phyloP scores from a whole-genome alignment of 768 basidiomycete genomes.

The Podaxis carcinomalis region DNA sequence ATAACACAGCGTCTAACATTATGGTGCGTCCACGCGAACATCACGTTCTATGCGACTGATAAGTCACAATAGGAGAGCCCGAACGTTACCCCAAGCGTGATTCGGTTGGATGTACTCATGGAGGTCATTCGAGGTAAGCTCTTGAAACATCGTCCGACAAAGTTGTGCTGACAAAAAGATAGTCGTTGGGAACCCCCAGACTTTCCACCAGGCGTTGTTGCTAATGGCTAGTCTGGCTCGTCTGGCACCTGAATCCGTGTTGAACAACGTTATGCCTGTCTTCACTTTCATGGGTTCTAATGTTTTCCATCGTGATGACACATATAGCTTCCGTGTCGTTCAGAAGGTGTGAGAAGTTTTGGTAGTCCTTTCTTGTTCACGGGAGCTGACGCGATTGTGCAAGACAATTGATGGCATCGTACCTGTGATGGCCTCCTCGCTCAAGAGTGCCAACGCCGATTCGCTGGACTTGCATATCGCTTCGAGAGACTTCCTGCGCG shows the following conservation, averaged over 20 bases:
- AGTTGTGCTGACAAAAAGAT: conserved; percentile 6
- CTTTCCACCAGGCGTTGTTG: conserved; percentile 87
- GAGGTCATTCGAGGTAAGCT: conserved; percentile 76
- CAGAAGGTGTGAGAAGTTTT: conserved; percentile 59
- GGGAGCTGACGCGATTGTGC: conserved; percentile 5
- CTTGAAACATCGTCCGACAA: background rate
- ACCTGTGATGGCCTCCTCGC: conserved; percentile 84
- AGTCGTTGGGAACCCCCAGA: conserved; percentile 92
- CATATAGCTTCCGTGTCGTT: conserved; percentile 92
- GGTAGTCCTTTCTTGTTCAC: background rate
- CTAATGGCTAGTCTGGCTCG: conserved; percentile 82
- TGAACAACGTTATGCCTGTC: conserved; percentile 95
- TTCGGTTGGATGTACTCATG: conserved; percentile 82
- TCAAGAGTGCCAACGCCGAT: conserved; percentile 52
- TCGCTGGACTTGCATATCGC: conserved; percentile 61
- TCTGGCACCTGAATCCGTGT: conserved; percentile 83
- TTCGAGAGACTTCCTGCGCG: conserved; percentile 76
- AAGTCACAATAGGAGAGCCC: conserved; percentile 41
- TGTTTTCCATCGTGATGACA: conserved; percentile 93
- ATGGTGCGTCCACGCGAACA: conserved; percentile 33
- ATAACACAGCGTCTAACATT: conserved; percentile 55
- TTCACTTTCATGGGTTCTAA: conserved; percentile 99
- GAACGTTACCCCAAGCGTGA: conserved; percentile 47
- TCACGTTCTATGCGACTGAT: background rate
- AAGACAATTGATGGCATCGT: conserved; percentile 93